phyloP scores from a whole-genome alignment of 768 basidiomycete genomes.

The Mycena chlorophos region DNA sequence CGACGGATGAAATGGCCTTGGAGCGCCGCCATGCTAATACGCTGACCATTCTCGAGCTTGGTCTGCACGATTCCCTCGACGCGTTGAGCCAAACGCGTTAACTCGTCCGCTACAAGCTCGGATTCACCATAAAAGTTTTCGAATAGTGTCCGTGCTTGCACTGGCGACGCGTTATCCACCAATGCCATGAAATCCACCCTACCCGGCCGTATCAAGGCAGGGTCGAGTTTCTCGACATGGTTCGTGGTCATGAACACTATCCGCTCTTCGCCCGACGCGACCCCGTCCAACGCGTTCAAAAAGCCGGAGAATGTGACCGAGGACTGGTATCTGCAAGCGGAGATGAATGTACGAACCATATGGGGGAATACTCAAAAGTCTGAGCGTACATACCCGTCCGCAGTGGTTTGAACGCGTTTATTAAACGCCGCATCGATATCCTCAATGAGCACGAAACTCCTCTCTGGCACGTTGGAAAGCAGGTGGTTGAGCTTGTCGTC shows the following conservation, averaged over 20 bases:
- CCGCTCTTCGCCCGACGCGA: constrained; percentile 96
- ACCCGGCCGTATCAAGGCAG: constrained; percentile 93
- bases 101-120: constrained; percentile 34
- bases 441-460: constrained; percentile 93
- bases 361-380: constrained; percentile 4
- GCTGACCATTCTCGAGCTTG: constrained; percentile 51
- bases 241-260: constrained; percentile 99
- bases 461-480: constrained; percentile 88
- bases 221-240: constrained; percentile 84
- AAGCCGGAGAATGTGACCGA: constrained; percentile 97
- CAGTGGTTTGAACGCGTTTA: constrained; percentile 83
- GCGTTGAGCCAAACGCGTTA: constrained; percentile 47
- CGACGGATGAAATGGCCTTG: constrained; percentile 93
- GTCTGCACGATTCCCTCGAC: constrained; percentile 56
- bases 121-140: constrained; percentile 75
- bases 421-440: constrained; percentile 98
- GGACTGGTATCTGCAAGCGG: constrained; percentile 74
- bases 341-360: background rate
- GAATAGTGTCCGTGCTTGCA: constrained; percentile 78
- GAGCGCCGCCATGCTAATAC: constrained; percentile 92
- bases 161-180: constrained; percentile 83
- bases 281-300: constrained; percentile 94
- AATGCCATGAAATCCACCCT: constrained; percentile 85
- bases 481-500: constrained; percentile 97
- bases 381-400: constrained; percentile 95